Evolutionary conservation across 768 basidiomycete species (phyloP).

Genomic region (Scleroderma citrinum): DNA sequence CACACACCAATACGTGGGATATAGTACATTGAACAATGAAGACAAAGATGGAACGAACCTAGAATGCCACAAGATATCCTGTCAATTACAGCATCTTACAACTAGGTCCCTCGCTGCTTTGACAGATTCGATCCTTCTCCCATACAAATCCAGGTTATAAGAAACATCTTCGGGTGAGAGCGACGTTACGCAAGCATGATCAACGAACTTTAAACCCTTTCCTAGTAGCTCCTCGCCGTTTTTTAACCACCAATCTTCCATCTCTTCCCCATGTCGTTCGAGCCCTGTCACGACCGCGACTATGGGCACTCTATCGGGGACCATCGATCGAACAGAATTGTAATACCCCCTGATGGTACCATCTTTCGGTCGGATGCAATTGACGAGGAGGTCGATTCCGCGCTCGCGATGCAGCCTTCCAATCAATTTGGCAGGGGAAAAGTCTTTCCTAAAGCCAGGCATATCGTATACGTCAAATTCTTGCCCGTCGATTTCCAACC

Average conservation of each 20-base stretch:
- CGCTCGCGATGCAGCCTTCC: slow-evolving; percentile 25
- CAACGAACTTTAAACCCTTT: slow-evolving; percentile 31
- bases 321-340: slow-evolving; percentile 22
- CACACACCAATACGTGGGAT: background rate
- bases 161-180: slow-evolving; percentile 2
- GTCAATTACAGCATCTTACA: slow-evolving; percentile 1
- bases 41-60: background rate
- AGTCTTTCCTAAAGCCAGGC: slow-evolving; percentile 22
- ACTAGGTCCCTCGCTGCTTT: background rate
- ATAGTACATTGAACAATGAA: background rate
- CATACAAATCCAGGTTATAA: background rate
- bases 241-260: slow-evolving; percentile 31
- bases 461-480: slow-evolving; percentile 28
- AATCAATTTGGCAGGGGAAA: slow-evolving; percentile 19
- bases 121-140: background rate
- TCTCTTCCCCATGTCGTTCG: slow-evolving; percentile 28
- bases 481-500: slow-evolving; percentile 25
- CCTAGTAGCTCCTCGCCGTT: slow-evolving; percentile 31
- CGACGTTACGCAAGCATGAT: slow-evolving; percentile 33
- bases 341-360: slow-evolving; percentile 23
- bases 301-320: slow-evolving; percentile 31
- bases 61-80: background rate
- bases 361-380: slow-evolving; percentile 24
- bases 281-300: slow-evolving; percentile 34
- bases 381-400: slow-evolving; percentile 26